phyloP scores from a whole-genome alignment of 345 rosid species.

The Rhodomyrtus tomentosa region DNA sequence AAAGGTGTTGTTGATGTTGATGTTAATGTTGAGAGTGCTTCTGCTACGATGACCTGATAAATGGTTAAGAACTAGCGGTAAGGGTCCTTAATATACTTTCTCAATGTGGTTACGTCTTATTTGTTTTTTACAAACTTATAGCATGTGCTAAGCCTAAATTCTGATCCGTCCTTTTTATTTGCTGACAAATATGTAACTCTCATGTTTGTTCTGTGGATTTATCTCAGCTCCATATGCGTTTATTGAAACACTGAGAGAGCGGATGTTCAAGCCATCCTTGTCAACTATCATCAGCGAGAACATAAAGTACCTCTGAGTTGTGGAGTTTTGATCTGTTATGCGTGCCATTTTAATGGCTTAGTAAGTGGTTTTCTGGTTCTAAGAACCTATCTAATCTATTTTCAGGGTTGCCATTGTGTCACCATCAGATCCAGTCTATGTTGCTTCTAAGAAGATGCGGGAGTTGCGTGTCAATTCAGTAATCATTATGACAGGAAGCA shows the following conservation, averaged over 20 bases:
- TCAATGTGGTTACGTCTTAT: not conserved
- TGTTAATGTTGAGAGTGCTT: no score
- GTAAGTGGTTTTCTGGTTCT: not conserved
- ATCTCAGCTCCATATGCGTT: slow-evolving; percentile 70
- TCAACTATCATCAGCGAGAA: slow-evolving; percentile 72
- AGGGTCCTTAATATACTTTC: not conserved
- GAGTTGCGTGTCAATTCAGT: slow-evolving; percentile 76
- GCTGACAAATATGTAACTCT: not conserved
- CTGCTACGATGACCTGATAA: not conserved
- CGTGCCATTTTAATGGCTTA: not conserved
- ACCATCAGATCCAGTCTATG: slow-evolving; percentile 76
- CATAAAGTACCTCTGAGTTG: slow-evolving; percentile 28
- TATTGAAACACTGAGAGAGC: slow-evolving; percentile 87
- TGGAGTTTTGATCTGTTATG: not conserved
- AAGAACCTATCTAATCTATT: not conserved
- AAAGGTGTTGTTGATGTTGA: no score
- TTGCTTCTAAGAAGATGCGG: slow-evolving; percentile 86
- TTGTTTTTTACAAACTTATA: not conserved
- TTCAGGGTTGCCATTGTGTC: slow-evolving; percentile 64
- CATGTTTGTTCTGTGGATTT: not conserved
- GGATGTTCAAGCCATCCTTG: slow-evolving; percentile 93
- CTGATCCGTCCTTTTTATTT: not conserved
- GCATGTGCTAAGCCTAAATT: not conserved
- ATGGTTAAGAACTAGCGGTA: not conserved
- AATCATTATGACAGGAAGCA: slow-evolving; percentile 49